Evolutionary conservation across 140 eudicot genomes (phyloP).

Genomic region (Cichorium intybus): DNA sequence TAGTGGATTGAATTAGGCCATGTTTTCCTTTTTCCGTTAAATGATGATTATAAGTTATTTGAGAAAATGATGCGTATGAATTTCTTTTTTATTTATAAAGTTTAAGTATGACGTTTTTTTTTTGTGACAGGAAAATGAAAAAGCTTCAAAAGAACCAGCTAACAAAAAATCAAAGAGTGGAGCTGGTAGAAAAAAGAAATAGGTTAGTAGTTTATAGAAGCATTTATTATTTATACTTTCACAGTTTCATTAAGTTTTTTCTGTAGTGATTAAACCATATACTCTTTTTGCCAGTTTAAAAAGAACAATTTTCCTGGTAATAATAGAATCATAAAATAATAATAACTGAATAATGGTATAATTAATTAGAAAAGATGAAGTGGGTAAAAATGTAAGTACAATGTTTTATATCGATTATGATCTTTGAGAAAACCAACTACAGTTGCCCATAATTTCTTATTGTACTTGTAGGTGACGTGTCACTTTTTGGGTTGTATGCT

Average conservation of each 20-base stretch:
- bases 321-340: no score
- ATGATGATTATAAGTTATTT: neutral
- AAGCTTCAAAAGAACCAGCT: constrained; percentile 44
- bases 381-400: no score
- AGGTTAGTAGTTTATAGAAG: constrained; percentile 4
- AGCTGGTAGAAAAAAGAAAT: constrained; percentile 58
- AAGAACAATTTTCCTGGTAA: no score
- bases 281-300: no score
- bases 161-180: constrained; percentile 58
- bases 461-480: neutral
- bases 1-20: neutral
- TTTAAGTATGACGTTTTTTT: neutral
- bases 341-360: no score
- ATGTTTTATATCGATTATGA: no score
- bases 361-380: no score
- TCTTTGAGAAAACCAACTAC: no score
- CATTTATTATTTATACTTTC: neutral
- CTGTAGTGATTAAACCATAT: neutral
- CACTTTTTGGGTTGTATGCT: neutral
- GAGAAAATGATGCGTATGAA: neutral
- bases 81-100: neutral
- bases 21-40: neutral
- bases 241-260: neutral
- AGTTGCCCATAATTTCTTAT: no score
- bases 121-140: constrained; percentile 50